Conservation (phyloP, 2,329 filamentous ascomycete species). For the Stagonosporopsis cucurbitacearum region DNA sequence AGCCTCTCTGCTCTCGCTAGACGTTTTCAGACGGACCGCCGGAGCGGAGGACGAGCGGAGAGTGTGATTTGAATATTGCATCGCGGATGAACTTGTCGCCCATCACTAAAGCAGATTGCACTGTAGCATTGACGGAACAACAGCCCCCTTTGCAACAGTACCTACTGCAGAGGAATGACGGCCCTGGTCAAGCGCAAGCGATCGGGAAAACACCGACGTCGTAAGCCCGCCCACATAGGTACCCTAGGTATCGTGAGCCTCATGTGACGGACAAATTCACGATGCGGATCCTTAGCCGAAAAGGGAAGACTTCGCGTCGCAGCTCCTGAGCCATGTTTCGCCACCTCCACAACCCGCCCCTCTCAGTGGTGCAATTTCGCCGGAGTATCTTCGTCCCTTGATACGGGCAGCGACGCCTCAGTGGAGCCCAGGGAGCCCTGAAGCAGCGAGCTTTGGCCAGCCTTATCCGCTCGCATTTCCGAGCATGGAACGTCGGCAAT, state of each 20-base stretch:
- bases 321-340: slow-evolving; percentile 4
- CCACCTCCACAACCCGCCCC: slow-evolving; percentile 6
- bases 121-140: neutral
- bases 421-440: neutral
- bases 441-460: slow-evolving; percentile 21
- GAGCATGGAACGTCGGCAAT: slow-evolving; percentile 11
- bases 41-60: slow-evolving; percentile 14
- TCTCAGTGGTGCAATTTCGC: slow-evolving; percentile 24
- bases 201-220: slow-evolving; percentile 15
- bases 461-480: slow-evolving; percentile 23
- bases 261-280: slow-evolving; percentile 21
- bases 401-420: slow-evolving; percentile 13
- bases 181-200: slow-evolving; percentile 15
- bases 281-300: slow-evolving; percentile 21
- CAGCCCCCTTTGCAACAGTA: neutral
- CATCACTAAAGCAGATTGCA: slow-evolving; percentile 8
- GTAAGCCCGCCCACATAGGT: slow-evolving; percentile 20
- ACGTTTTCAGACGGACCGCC: slow-evolving; percentile 14
- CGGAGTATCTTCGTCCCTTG: slow-evolving; percentile 21
- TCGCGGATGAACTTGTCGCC: slow-evolving; percentile 7
- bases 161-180: slow-evolving; percentile 1
- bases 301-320: slow-evolving; percentile 15
- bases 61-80: neutral
- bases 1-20: slow-evolving; percentile 10
- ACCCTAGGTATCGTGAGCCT: slow-evolving; percentile 15